Evolutionary conservation across 164 flowering plant species (phyloP).

Genomic region (Magnolia changhungtana): DNA sequence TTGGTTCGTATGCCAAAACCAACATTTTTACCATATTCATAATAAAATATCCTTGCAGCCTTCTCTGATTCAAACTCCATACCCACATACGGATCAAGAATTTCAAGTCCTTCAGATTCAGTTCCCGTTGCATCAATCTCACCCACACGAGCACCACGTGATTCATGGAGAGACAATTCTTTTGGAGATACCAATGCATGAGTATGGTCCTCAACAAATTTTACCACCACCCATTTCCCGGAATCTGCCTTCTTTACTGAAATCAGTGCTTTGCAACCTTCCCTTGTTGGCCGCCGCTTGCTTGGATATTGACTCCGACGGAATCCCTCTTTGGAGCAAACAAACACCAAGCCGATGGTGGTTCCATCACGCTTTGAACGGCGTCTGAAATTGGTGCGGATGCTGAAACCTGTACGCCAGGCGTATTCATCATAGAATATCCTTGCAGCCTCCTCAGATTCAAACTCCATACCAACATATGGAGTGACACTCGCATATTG

Average conservation of each 20-base stretch:
- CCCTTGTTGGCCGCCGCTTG: conserved; percentile 18
- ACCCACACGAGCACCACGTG: conserved; percentile 16
- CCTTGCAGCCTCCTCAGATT: conserved; percentile 33
- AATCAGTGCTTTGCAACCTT: conserved; percentile 62
- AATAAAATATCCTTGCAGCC: conserved; percentile 6
- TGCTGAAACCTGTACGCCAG: conserved; percentile 19
- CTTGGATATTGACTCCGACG: conserved; percentile 13
- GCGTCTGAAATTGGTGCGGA: conserved; percentile 21
- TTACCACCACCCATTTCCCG: conserved; percentile 61
- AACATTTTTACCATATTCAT: not conserved
- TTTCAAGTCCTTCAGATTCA: not conserved
- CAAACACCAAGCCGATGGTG: conserved; percentile 1
- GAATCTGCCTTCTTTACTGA: conserved; percentile 45
- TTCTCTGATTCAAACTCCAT: conserved; percentile 11
- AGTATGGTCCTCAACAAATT: conserved; percentile 68
- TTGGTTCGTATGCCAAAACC: conserved; percentile 5
- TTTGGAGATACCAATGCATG: conserved; percentile 52
- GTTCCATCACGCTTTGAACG: conserved; percentile 12
- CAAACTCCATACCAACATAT: conserved; percentile 31
- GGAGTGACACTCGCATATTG: conserved; percentile 20
- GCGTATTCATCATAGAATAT: conserved; percentile 27
- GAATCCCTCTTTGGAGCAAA: conserved; percentile 9
- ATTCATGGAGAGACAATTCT: conserved; percentile 52
- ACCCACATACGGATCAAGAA: conserved; percentile 9
- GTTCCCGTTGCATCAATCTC: not conserved